Conservation (phyloP, 345 rosid genomes). For the Euphorbia peplus region DNA sequence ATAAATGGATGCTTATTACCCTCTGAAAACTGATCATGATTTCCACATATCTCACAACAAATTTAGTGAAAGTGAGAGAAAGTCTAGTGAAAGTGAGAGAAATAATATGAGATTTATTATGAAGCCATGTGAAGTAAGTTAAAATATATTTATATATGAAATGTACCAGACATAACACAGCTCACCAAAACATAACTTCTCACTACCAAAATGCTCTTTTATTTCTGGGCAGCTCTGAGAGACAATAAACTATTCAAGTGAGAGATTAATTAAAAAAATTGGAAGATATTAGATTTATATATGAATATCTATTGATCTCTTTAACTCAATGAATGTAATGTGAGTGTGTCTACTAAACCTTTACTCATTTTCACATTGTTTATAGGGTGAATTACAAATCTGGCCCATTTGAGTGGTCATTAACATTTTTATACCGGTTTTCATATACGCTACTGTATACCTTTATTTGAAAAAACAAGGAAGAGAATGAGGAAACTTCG, state of each 20-base stretch:
- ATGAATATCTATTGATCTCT: too few species aligned
- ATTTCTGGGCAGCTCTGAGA: constrained; percentile 16
- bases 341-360: too few species aligned
- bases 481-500: too few species aligned
- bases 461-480: too few species aligned
- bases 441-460: too few species aligned
- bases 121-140: constrained; percentile 47
- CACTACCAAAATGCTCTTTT: constrained; percentile 31
- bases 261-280: background rate
- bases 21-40: constrained; percentile 41
- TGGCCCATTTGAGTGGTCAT: too few species aligned
- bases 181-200: constrained; percentile 41
- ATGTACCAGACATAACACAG: constrained; percentile 39
- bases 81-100: background rate
- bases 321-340: too few species aligned
- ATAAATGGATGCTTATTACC: constrained; percentile 29
- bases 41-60: constrained; percentile 27
- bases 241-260: background rate
- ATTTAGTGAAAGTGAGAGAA: constrained; percentile 4
- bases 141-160: too few species aligned
- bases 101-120: constrained; percentile 39
- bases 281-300: background rate
- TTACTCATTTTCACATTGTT: too few species aligned
- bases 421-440: too few species aligned
- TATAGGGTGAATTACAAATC: too few species aligned